Evolutionary conservation across 345 rosid genomes (phyloP).

Genomic region (Leavenworthia alabamica): DNA sequence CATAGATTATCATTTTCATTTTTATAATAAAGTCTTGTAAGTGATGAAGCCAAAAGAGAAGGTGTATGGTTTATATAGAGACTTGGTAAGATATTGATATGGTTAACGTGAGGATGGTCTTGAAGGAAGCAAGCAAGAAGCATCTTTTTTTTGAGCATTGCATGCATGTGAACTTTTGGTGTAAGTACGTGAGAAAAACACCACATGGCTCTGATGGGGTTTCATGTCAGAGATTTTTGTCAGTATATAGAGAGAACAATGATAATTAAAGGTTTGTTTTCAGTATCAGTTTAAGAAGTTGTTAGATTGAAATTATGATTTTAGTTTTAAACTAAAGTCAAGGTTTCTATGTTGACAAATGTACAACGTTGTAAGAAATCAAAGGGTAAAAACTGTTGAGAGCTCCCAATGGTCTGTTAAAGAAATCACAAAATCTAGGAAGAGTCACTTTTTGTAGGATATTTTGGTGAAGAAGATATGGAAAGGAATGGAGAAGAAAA

Average conservation of each 20-base stretch:
- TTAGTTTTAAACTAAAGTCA: not conserved
- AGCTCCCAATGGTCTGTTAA: not conserved
- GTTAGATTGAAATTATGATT: not conserved
- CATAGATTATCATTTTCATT: constrained; percentile 36
- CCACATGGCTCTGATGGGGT: constrained; percentile 30
- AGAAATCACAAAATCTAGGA: not conserved
- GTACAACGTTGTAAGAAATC: not conserved
- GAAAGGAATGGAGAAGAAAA: constrained; percentile 12
- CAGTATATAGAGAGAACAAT: not conserved
- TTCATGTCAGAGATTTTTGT: constrained; percentile 28
- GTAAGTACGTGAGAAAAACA: constrained; percentile 25
- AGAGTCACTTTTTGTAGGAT: not conserved
- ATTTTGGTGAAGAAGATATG: constrained; percentile 14
- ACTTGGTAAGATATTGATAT: constrained; percentile 11
- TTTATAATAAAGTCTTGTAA: not conserved
- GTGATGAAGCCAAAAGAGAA: constrained; percentile 9
- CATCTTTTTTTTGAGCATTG: constrained; percentile 5
- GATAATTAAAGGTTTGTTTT: constrained; percentile 2
- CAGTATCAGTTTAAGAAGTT: not conserved
- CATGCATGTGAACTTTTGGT: constrained; percentile 36
- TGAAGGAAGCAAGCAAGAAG: constrained; percentile 20
- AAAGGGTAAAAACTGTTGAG: constrained; percentile 1
- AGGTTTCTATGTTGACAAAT: not conserved
- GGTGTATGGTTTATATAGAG: constrained; percentile 17
- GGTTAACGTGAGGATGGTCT: constrained; percentile 31